phyloP scores from a whole-genome alignment of 371 early-diverging fungal genomes.

The Encephalitozoon intestinalis region DNA sequence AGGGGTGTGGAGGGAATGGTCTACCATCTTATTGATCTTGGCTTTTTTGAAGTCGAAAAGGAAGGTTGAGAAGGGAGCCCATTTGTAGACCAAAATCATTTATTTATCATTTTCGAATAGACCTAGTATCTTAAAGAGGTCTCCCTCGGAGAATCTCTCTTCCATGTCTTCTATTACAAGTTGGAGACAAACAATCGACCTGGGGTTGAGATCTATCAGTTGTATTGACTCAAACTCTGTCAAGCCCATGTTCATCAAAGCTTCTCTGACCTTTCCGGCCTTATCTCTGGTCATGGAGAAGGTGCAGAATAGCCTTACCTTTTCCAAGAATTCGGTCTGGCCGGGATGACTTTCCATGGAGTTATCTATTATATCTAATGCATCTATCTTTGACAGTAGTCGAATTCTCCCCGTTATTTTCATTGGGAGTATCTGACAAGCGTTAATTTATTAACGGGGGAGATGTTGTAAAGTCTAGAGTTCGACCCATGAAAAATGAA shows the following conservation, averaged over 20 bases:
- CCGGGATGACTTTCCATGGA: neutral
- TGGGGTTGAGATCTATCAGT: slow-evolving; percentile 52
- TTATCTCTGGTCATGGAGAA: neutral
- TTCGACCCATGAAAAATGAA: slow-evolving; percentile 27
- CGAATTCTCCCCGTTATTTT: neutral
- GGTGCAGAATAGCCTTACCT: neutral
- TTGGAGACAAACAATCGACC: slow-evolving; percentile 51
- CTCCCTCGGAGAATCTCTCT: slow-evolving; percentile 56
- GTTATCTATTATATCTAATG: neutral
- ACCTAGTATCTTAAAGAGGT: slow-evolving; percentile 48
- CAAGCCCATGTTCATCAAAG: slow-evolving; percentile 27
- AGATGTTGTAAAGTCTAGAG: neutral
- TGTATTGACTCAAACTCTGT: slow-evolving; percentile 56
- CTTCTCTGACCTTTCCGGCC: neutral
- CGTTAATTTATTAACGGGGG: neutral
- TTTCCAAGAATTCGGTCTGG: neutral
- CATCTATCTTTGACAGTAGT: neutral
- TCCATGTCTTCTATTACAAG: slow-evolving; percentile 61
- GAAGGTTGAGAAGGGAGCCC: neutral
- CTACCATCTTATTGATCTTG: neutral
- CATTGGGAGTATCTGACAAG: neutral
- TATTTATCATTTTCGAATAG: slow-evolving; percentile 29
- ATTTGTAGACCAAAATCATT: neutral
- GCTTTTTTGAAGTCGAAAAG: neutral
- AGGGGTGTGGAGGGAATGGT: neutral